Percentiles rank a stretch among this genome's conserved stretches.
Conservation (phyloP, 257 asterid species). For the Paulownia fortunei region DNA sequence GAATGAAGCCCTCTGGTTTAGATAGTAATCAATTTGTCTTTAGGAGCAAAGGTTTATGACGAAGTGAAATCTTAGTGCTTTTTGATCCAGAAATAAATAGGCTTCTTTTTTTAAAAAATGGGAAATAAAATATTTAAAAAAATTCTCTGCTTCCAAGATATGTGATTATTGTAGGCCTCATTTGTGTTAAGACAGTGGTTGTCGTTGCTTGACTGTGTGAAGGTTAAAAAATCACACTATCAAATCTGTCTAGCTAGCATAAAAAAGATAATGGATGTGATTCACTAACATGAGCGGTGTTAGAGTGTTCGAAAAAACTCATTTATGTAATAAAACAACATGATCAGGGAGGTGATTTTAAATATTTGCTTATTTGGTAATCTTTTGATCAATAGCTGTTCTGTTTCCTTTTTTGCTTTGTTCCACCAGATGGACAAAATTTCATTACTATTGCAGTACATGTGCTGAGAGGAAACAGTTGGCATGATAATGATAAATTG, state of each 20-base stretch:
- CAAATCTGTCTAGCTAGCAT: neutral
- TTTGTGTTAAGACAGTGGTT: conserved; percentile 16
- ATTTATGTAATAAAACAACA: neutral
- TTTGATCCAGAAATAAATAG: conserved; percentile 11
- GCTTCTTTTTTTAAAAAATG: neutral
- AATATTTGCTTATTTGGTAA: neutral
- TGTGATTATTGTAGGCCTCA: neutral
- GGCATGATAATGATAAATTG: conserved; percentile 5
- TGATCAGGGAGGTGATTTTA: neutral
- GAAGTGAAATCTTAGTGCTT: neutral
- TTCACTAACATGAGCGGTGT: neutral
- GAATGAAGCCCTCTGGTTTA: conserved; percentile 24
- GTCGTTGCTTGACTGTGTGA: conserved; percentile 16
- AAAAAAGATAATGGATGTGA: neutral
- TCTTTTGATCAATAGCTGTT: neutral
- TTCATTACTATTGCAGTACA: conserved; percentile 2
- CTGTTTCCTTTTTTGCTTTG: conserved; percentile 12
- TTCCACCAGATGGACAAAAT: conserved; percentile 2
- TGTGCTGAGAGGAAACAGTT: conserved; percentile 1
- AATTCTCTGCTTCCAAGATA: neutral
- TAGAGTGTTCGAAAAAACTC: neutral
- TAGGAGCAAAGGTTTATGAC: neutral
- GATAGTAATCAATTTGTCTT: neutral
- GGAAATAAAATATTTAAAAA: neutral
- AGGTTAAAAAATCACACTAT: neutral